Evolutionary conservation across 2,329 filamentous ascomycete species (phyloP).

Genomic region (Zalaria obscura): DNA sequence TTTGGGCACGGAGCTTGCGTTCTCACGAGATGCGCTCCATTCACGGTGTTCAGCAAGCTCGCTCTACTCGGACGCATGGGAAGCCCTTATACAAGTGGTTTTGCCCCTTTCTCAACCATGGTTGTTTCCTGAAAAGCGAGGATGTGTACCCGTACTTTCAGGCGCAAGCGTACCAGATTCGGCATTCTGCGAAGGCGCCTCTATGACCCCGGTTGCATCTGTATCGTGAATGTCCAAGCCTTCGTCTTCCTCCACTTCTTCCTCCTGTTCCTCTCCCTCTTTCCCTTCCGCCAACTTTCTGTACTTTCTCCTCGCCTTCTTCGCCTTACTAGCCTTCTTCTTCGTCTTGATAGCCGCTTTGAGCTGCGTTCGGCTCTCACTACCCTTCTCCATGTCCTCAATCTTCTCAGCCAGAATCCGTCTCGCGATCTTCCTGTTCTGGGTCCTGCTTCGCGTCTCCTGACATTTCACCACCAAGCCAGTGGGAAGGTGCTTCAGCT

Average conservation of each 20-base stretch:
- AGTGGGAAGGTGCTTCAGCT: constrained; percentile 78
- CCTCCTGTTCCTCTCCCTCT: constrained; percentile 11
- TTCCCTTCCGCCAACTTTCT: constrained; percentile 42
- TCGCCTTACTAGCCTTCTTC: constrained; percentile 60
- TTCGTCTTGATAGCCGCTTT: constrained; percentile 49
- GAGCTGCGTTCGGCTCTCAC: constrained; percentile 49
- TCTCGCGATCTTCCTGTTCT: constrained; percentile 79
- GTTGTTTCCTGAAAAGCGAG: too few species aligned
- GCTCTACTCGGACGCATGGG: too few species aligned
- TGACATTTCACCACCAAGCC: constrained; percentile 91
- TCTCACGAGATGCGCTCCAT: too few species aligned
- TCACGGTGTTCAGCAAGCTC: too few species aligned
- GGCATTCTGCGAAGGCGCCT: too few species aligned
- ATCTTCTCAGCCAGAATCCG: constrained; percentile 60
- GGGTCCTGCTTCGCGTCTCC: constrained; percentile 69
- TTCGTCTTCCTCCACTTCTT: constrained; percentile 6
- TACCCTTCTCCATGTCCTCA: constrained; percentile 63
- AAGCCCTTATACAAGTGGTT: too few species aligned
- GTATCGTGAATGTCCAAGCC: not conserved
- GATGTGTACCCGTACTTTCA: too few species aligned
- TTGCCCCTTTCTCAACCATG: too few species aligned
- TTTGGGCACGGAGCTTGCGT: too few species aligned
- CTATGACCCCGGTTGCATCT: too few species aligned
- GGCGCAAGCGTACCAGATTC: too few species aligned
- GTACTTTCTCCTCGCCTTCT: constrained; percentile 78